phyloP scores from a whole-genome alignment of 331 rosid genomes.

The Cydonia oblonga region DNA sequence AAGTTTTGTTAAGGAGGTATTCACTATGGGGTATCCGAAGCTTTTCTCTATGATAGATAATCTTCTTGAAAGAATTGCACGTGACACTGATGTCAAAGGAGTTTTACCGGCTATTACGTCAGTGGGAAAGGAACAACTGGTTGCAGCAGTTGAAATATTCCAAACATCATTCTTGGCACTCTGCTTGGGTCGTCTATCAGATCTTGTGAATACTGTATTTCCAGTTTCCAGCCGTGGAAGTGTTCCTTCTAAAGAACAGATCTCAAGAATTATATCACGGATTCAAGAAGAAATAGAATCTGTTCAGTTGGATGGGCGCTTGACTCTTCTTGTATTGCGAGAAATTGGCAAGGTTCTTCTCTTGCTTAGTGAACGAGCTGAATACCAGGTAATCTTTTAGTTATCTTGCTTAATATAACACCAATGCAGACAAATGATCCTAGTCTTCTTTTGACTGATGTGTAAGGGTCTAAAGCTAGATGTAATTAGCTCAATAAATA shows the following conservation, averaged over 20 bases:
- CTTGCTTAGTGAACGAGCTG: conserved; percentile 75
- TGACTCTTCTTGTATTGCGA: conserved; percentile 92
- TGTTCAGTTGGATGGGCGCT: conserved; percentile 84
- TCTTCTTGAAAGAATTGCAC: conserved; percentile 88
- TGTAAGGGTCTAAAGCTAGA: neutral
- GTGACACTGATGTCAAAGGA: conserved; percentile 86
- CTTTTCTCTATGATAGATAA: conserved; percentile 84
- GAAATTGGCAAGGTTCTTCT: conserved; percentile 92
- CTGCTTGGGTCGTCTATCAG: conserved; percentile 88
- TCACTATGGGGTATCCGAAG: conserved; percentile 90
- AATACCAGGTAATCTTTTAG: conserved; percentile 59
- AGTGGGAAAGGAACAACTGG: conserved; percentile 65
- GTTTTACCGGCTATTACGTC: conserved; percentile 81
- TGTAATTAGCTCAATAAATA: neutral
- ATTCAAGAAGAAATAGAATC: conserved; percentile 94
- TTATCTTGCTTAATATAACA: neutral
- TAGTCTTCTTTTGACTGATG: neutral
- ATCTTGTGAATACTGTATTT: conserved; percentile 82
- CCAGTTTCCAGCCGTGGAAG: conserved; percentile 91
- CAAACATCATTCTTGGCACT: conserved; percentile 84
- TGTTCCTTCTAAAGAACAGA: conserved; percentile 90
- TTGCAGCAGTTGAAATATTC: conserved; percentile 80
- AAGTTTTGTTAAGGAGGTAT: conserved; percentile 89
- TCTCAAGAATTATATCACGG: conserved; percentile 64
- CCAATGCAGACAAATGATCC: neutral